phyloP scores from a whole-genome alignment of 106 monocot genomes.

The Dactylorhiza incarnata region DNA sequence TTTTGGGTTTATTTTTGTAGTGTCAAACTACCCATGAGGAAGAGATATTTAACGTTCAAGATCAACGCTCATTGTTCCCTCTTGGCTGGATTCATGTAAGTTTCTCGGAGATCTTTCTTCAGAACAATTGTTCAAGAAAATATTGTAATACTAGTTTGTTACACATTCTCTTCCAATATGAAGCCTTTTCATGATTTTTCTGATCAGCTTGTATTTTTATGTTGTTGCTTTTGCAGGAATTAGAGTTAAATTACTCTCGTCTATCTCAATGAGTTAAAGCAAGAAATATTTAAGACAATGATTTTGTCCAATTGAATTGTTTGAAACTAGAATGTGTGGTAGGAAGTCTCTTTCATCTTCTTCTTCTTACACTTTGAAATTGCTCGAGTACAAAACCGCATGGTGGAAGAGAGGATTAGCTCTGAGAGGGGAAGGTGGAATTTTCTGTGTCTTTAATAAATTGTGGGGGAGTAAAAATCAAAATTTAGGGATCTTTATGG shows the following conservation, averaged over 20 bases:
- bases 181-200: background rate
- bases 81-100: slow-evolving; percentile 99
- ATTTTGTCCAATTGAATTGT: background rate
- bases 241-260: background rate
- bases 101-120: slow-evolving; percentile 7
- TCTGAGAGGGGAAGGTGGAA: background rate
- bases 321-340: background rate
- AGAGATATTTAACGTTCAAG: slow-evolving; percentile 96
- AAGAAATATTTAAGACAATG: background rate
- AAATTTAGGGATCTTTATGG: no score
- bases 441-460: background rate
- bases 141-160: background rate
- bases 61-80: slow-evolving; percentile 79
- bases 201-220: background rate
- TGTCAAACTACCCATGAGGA: slow-evolving; percentile 97
- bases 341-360: background rate
- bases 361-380: background rate
- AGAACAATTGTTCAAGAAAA: background rate
- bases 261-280: background rate
- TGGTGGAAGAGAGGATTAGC: background rate
- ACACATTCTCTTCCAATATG: background rate
- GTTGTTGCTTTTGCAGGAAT: background rate
- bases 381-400: background rate
- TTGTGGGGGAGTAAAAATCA: background rate
- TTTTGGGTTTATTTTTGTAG: slow-evolving; percentile 31